Evolutionary conservation across 1,284 basidiomycete species (phyloP).

Genomic region (Hemileccinum hortonii): DNA sequence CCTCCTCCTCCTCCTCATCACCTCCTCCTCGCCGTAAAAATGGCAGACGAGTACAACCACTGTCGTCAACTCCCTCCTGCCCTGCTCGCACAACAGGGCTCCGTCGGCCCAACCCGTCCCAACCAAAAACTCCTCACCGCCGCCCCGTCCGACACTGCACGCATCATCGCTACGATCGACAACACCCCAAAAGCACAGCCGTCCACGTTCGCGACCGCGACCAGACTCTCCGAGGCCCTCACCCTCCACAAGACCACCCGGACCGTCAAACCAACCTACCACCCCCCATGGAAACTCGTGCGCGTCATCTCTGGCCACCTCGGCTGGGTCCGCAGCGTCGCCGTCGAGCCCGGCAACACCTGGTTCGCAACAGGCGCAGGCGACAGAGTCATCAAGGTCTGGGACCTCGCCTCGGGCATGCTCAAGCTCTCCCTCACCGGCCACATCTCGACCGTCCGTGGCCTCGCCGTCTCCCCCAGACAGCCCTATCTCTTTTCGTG

Average conservation of each 20-base stretch:
- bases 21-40: slow-evolving; percentile 64
- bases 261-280: slow-evolving; percentile 91
- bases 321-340: slow-evolving; percentile 96
- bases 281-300: slow-evolving; percentile 94
- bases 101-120: slow-evolving; percentile 75
- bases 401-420: slow-evolving; percentile 96
- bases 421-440: slow-evolving; percentile 94
- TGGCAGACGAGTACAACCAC: slow-evolving; percentile 84
- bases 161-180: slow-evolving; percentile 70
- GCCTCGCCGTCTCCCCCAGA: slow-evolving; percentile 86
- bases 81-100: slow-evolving; percentile 77
- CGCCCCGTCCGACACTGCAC: slow-evolving; percentile 51
- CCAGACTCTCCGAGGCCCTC: slow-evolving; percentile 80
- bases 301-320: slow-evolving; percentile 98
- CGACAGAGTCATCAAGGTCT: slow-evolving; percentile 99
- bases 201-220: slow-evolving; percentile 63
- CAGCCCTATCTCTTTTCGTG: slow-evolving; percentile 98
- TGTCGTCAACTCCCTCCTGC: slow-evolving; percentile 84
- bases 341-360: slow-evolving; percentile 96
- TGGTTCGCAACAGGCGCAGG: slow-evolving; percentile 99
- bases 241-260: slow-evolving; percentile 88
- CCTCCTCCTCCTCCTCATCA: background rate
- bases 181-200: slow-evolving; percentile 60
- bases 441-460: slow-evolving; percentile 96
- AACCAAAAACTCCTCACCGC: slow-evolving; percentile 70